Base-by-base conservation (phyloP, 768 basidiomycete species). In the Cyclocybe cylindracea region DNA sequence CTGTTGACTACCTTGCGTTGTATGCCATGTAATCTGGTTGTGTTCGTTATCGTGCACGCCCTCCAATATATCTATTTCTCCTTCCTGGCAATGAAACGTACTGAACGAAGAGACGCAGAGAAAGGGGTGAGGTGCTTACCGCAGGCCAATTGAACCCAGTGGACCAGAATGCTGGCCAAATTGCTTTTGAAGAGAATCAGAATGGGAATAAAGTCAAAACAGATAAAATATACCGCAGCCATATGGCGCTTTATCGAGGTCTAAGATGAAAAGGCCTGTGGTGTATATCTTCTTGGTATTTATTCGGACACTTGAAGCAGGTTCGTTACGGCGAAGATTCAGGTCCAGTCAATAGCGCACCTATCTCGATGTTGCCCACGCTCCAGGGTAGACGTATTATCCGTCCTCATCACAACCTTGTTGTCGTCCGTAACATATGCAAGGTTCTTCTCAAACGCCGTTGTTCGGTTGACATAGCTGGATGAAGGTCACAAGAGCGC, bases 21-120 rank as follows among this genome's bases (percentile, higher is more conserved):
- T 89, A 64, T 91, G 89, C 85, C 85, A 90, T 39, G 89, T 85
- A 31, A 92, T 83, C 68, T 92, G 91, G 58, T 92, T 91, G 58
- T 91, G 87, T 61, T 85, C 74, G 56, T 90, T 89, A n/a, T n/a
- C n/a, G n/a, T n/a, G n/a, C n/a, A n/a, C n/a, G n/a, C n/a, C 90
- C 66, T 91, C 89, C 18, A 91, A 81, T 29, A 91, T 85, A 65
- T 91, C 90, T 54, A 92, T 89, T 70, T 92, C 90, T 9, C 90
- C 90, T 9, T 71, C 74, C 89, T 91, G 57, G 24, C 24, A 24
- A 5, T 59, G 41, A 34, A 50, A 50, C 58, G 43, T 47, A 47
- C 51, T 48, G 50, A 47, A 43, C 45, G 29, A 45, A 19, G n/a
- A 39, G 32, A 39, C n/a, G n/a, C 39, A 55, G 5, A 7, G 35